Percentiles rank a stretch among this genome's conserved stretches.
Conservation (phyloP, 1,284 basidiomycete genomes). For the Ceratobasidium sp. region DNA sequence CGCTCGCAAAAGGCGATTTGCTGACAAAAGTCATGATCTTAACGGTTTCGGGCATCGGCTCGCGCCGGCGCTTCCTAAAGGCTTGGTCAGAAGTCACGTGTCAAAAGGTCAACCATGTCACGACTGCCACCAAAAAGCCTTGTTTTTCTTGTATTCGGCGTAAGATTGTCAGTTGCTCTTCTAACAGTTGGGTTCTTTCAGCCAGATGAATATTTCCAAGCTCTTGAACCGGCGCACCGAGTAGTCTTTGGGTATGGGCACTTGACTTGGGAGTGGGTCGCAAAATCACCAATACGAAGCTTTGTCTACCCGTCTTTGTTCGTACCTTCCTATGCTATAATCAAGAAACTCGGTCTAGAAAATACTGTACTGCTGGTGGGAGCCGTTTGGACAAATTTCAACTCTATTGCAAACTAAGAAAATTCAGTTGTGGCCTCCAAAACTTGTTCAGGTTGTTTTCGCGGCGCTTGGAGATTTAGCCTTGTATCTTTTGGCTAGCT, state of each 20-base stretch:
- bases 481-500: slow-evolving; percentile 70
- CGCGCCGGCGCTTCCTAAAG: too few relatives aligned
- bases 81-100: too few relatives aligned
- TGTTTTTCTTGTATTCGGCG: slow-evolving; percentile 35
- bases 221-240: slow-evolving; percentile 90
- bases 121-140: background rate
- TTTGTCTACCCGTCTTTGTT: slow-evolving; percentile 81
- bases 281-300: slow-evolving; percentile 72
- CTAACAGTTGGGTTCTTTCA: slow-evolving; percentile 91
- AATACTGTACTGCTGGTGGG: slow-evolving; percentile 64
- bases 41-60: too few relatives aligned
- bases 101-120: background rate
- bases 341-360: slow-evolving; percentile 69
- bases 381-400: slow-evolving; percentile 43
- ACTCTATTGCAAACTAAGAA: slow-evolving; percentile 45
- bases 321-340: slow-evolving; percentile 76
- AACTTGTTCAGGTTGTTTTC: slow-evolving; percentile 80
- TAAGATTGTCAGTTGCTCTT: slow-evolving; percentile 63
- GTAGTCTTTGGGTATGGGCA: slow-evolving; percentile 92
- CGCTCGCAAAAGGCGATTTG: too few relatives aligned
- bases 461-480: slow-evolving; percentile 86
- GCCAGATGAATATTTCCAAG: slow-evolving; percentile 97
- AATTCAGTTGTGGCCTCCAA: slow-evolving; percentile 72
- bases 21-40: too few relatives aligned
- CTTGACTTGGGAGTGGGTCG: slow-evolving; percentile 96